A percentile compares a stretch with the other conserved stretches of the same genome.
Evolutionary conservation across 179 eudicot species (phyloP).

Genomic region (Carnegiea gigantea): DNA sequence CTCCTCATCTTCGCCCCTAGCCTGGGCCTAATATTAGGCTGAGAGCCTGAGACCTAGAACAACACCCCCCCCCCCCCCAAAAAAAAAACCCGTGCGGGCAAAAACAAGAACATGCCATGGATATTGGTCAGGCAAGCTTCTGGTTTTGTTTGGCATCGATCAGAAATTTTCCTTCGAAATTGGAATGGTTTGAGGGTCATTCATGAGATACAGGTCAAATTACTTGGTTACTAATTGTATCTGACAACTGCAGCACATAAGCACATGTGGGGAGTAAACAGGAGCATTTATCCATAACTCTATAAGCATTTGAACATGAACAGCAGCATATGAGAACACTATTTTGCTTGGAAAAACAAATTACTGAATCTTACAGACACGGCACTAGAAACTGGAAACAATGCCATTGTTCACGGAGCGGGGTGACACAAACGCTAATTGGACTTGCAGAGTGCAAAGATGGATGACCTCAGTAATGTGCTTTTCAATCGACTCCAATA

Average conservation of each 20-base stretch:
- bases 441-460: background rate
- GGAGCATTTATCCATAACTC: background rate
- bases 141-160: background rate
- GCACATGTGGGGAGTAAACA: background rate
- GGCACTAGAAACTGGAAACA: background rate
- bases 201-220: background rate
- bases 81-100: too few relatives aligned
- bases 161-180: too few relatives aligned
- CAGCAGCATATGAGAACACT: background rate
- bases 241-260: too few relatives aligned
- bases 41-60: background rate
- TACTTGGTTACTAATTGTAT: background rate
- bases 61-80: too few relatives aligned
- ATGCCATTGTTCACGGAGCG: too few relatives aligned
- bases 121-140: background rate
- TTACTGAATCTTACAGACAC: too few relatives aligned
- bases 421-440: background rate
- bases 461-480: background rate
- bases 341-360: too few relatives aligned
- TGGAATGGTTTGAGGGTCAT: background rate
- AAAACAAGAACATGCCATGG: background rate
- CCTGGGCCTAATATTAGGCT: background rate
- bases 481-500: background rate
- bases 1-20: background rate
- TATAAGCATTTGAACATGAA: background rate